Conservation (phyloP, 75 land plant genomes). For the Selaginella moellendorffii region DNA sequence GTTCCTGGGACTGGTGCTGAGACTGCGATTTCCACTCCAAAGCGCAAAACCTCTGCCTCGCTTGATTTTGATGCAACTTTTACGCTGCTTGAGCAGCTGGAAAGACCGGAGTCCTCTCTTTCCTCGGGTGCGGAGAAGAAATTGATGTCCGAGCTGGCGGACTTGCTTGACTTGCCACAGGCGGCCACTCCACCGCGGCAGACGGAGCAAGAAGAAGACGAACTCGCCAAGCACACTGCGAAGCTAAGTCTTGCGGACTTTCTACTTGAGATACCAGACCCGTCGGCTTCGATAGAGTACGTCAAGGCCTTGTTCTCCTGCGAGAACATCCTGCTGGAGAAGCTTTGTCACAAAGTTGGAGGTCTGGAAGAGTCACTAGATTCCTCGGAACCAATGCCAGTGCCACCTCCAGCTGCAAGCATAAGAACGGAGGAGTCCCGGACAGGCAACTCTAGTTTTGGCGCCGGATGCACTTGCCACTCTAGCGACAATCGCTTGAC, state of each 20-base stretch:
- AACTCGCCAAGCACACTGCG: neutral
- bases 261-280: neutral
- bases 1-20: neutral
- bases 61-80: too few relatives aligned
- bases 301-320: slow-evolving; percentile 5
- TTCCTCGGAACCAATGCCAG: neutral
- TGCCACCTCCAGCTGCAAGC: neutral
- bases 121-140: neutral
- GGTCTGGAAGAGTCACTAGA: neutral
- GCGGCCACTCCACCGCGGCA: neutral
- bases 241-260: neutral
- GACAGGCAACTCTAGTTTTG: neutral
- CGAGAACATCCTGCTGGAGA: neutral
- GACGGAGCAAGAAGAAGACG: neutral
- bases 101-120: neutral
- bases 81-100: too few relatives aligned
- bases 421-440: neutral
- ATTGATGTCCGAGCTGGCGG: neutral
- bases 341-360: slow-evolving; percentile 2
- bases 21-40: too few relatives aligned
- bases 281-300: slow-evolving; percentile 1
- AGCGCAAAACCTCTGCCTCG: too few relatives aligned
- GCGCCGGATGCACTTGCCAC: neutral
- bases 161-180: neutral
- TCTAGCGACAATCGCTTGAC: neutral